Percentiles rank a stretch among this genome's conserved stretches.
These are phyloP conservation scores for Hemileccinum hortonii DNA, from an alignment of 1,284 basidiomycete genomes.

Conservation along the genomic window DNA sequence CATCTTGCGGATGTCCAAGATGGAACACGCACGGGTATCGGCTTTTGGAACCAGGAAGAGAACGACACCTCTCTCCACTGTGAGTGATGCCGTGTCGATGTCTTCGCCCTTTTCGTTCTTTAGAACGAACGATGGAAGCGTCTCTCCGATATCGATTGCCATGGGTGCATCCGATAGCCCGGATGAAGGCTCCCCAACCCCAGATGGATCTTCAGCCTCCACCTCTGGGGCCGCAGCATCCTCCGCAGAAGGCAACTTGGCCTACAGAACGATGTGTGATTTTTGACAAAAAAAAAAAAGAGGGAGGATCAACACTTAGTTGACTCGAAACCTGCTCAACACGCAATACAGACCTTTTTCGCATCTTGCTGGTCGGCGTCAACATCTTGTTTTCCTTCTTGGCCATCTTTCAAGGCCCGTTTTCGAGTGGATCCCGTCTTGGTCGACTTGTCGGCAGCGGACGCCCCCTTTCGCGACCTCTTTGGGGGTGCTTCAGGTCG, in stretches of 20 bases:
- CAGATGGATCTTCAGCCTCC: slow-evolving; percentile 4
- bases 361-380: slow-evolving; percentile 19
- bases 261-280: slow-evolving; percentile 10
- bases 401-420: slow-evolving; percentile 23
- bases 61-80: slow-evolving; percentile 72
- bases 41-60: slow-evolving; percentile 84
- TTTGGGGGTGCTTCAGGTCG: slow-evolving; percentile 32
- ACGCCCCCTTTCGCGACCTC: slow-evolving; percentile 36
- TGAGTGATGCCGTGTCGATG: slow-evolving; percentile 58
- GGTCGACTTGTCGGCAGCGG: slow-evolving; percentile 22
- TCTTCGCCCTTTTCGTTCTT: slow-evolving; percentile 80
- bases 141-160: slow-evolving; percentile 69
- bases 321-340: not conserved
- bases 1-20: not conserved
- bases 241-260: slow-evolving; percentile 19
- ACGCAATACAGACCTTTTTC: slow-evolving; percentile 22
- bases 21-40: slow-evolving; percentile 66
- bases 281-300: too few species aligned
- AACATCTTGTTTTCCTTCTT: slow-evolving; percentile 17
- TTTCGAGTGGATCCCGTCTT: slow-evolving; percentile 27
- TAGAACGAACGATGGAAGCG: slow-evolving; percentile 72
- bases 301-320: slow-evolving; percentile 1
- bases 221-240: slow-evolving; percentile 5
- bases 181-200: slow-evolving; percentile 5
- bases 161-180: slow-evolving; percentile 24